A percentile compares a stretch with the other conserved stretches of the same genome.
Conservation (phyloP, 352 stramenopile genomes). For the Globisporangium splendens region DNA sequence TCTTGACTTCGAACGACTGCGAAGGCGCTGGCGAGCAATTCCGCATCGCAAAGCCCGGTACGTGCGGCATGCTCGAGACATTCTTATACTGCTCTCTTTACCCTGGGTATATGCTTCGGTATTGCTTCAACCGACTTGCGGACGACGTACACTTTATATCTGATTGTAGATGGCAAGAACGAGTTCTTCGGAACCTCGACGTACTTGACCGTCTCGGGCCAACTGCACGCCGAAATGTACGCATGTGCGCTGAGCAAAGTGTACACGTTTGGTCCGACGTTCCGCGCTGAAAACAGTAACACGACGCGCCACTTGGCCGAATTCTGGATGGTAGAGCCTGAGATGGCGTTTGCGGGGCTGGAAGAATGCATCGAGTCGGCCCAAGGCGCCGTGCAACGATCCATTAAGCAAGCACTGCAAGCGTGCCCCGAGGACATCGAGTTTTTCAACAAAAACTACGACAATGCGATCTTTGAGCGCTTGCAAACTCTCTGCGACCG, state of each 20-base stretch:
- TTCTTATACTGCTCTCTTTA: not conserved
- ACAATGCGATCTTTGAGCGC: slow-evolving; percentile 73
- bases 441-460: slow-evolving; percentile 93
- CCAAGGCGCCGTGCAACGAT: slow-evolving; percentile 89
- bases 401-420: slow-evolving; percentile 77
- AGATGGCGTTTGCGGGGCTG: slow-evolving; percentile 82
- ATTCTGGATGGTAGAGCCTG: slow-evolving; percentile 98
- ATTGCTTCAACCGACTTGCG: not conserved
- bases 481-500: slow-evolving; percentile 78
- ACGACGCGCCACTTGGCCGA: slow-evolving; percentile 96
- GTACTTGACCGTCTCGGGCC: slow-evolving; percentile 88
- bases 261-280: slow-evolving; percentile 99
- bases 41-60: slow-evolving; percentile 83
- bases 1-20: slow-evolving; percentile 97
- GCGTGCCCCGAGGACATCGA: slow-evolving; percentile 88
- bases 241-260: slow-evolving; percentile 96
- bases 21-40: slow-evolving; percentile 99
- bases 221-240: slow-evolving; percentile 96
- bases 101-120: not conserved
- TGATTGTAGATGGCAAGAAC: slow-evolving; percentile 65
- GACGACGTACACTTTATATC: not conserved
- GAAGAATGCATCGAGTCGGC: slow-evolving; percentile 93
- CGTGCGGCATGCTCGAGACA: slow-evolving; percentile 16
- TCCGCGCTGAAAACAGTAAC: slow-evolving; percentile 98
- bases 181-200: slow-evolving; percentile 95